phyloP scores from a whole-genome alignment of 345 rosid species.

The Corchorus capsularis region DNA sequence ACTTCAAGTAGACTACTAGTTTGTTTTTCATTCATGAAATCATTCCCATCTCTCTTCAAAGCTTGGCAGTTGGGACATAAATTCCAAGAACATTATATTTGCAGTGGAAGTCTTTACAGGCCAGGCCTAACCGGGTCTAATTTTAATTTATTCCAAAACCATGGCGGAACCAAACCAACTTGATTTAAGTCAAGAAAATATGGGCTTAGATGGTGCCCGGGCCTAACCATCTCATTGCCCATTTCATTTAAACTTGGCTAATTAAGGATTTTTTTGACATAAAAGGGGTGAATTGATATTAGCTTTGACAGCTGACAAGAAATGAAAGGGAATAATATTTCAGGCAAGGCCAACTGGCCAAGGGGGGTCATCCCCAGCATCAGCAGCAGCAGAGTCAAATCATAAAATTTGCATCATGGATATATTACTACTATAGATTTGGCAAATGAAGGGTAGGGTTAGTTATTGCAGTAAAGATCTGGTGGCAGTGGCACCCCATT shows the following conservation, averaged over 20 bases:
- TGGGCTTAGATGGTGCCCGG: too few relatives aligned
- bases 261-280: too few relatives aligned
- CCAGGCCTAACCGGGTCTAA: not conserved
- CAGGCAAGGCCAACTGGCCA: not conserved
- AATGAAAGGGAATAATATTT: not conserved
- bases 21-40: too few relatives aligned
- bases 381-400: slow-evolving; percentile 9
- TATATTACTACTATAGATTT: not conserved
- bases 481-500: slow-evolving; percentile 15
- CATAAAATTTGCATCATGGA: not conserved
- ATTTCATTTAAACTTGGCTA: too few relatives aligned
- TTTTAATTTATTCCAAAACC: not conserved
- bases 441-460: slow-evolving; percentile 3
- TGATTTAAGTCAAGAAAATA: too few relatives aligned
- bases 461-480: slow-evolving; percentile 16
- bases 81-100: too few relatives aligned
- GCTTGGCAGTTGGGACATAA: too few relatives aligned
- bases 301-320: not conserved
- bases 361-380: slow-evolving; percentile 16
- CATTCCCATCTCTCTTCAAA: too few relatives aligned
- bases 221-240: too few relatives aligned
- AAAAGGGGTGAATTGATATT: not conserved
- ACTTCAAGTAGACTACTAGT: too few relatives aligned
- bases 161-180: not conserved
- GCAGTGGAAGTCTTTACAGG: too few relatives aligned